Conservation (phyloP, 371 early-diverging fungal species). For the Haplosporangium sp. region DNA sequence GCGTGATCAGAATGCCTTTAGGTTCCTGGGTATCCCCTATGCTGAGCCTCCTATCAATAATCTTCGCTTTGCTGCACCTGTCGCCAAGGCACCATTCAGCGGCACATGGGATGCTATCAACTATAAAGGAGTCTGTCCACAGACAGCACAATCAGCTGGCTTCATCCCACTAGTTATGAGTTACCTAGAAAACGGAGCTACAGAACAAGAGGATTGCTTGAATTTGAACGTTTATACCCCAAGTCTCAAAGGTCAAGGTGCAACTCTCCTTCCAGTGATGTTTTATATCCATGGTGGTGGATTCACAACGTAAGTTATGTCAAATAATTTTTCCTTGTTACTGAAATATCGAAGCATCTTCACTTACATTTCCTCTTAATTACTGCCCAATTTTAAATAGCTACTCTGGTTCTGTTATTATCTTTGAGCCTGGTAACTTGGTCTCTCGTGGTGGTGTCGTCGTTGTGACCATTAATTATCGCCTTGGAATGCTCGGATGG, state of each 20-base stretch:
- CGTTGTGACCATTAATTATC: slow-evolving; percentile 55
- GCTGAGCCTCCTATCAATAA: slow-evolving; percentile 51
- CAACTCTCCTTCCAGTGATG: slow-evolving; percentile 28
- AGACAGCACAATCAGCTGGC: slow-evolving; percentile 27
- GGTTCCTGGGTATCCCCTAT: slow-evolving; percentile 55
- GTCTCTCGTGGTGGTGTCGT: slow-evolving; percentile 61
- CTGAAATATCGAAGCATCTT: not conserved
- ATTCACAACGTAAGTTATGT: slow-evolving; percentile 22
- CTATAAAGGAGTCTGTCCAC: slow-evolving; percentile 37
- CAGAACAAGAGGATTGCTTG: slow-evolving; percentile 84
- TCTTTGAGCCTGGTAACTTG: slow-evolving; percentile 70
- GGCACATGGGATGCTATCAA: slow-evolving; percentile 18
- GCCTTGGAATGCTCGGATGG: slow-evolving; percentile 59
- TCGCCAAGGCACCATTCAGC: slow-evolving; percentile 75
- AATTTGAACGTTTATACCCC: slow-evolving; percentile 79
- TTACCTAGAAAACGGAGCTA: slow-evolving; percentile 58
- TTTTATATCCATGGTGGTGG: slow-evolving; percentile 38
- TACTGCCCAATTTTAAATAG: not conserved
- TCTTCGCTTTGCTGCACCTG: slow-evolving; percentile 48
- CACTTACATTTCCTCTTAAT: not conserved
- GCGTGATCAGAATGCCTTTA: slow-evolving; percentile 27
- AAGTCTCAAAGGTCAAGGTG: slow-evolving; percentile 52
- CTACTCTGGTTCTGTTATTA: slow-evolving; percentile 63
- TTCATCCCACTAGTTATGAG: slow-evolving; percentile 29
- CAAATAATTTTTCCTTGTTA: not conserved